Base-by-base conservation (phyloP, 163 green algal species). In the Trebouxiophyceae sp. region DNA sequence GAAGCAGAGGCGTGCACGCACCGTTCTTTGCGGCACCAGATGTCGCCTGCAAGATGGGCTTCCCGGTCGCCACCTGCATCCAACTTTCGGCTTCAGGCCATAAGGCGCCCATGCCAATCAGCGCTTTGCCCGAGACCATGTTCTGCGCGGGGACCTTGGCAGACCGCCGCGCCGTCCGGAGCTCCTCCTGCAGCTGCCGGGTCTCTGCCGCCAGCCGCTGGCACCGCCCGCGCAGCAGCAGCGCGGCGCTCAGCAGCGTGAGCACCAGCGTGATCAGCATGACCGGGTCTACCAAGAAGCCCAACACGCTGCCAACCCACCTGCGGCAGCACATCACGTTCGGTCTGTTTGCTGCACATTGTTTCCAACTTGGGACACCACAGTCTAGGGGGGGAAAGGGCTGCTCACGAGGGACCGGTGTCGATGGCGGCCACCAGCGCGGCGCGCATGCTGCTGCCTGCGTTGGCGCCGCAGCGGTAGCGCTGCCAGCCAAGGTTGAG, bases 211-310 rank as follows among this genome's bases (percentile, higher is more conserved):
- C 44, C 26, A 60, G 33, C 26, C 26, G 23, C 33, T 26, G 57
- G 63, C 63, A 63, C 7, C 29, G 27, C 39, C 33, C 50, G 27
- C 55, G 56, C 65, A 55, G 33, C 4, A 63, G 29, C 8, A 71
- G 24, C 16, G 69, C 27, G 12, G 65, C 57, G 24, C 73, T 57
- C 22, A 69, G 30, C 28, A 74, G 50, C 32, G 73, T 45, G 47
- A 74, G 47, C 7, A 64, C 47, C 6, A 76, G 23, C 23, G 65
- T 68, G 23, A 45, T 64, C 47, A 79, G 67, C 32, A 76, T 62
- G 20, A 79, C 71, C 7, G 73, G 73, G 45, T 70, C 73, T 27
- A 67, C 62, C 22, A 79, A 20, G 65, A 66, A 79, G 8, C 28
- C 32, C 29, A 75, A 45, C 22, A 73, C 39, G 22, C 24, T 69